Percentiles rank a stretch among this genome's conserved stretches.
Conservation (phyloP, 2,329 filamentous ascomycete genomes). For the Passalora sequoiae region DNA sequence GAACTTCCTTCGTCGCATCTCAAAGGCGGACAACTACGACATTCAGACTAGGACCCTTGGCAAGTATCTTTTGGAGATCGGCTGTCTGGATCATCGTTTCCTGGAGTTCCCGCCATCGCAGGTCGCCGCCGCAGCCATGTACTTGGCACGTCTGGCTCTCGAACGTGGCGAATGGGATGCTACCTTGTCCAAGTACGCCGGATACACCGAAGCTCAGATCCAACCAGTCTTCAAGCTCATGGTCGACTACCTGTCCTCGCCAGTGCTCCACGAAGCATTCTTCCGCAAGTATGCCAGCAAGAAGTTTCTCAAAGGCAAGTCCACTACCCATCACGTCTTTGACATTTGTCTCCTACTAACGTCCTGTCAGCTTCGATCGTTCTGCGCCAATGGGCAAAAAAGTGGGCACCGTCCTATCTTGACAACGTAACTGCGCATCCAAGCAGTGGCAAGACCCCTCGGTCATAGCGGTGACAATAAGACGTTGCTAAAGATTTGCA, state of each 20-base stretch:
- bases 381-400: constrained; percentile 85
- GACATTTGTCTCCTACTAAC: constrained; percentile 28
- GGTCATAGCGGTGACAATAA: constrained; percentile 22
- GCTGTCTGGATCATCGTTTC: constrained; percentile 89
- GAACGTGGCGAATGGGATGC: constrained; percentile 89
- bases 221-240: constrained; percentile 87
- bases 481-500: constrained; percentile 16
- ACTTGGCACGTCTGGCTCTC: constrained; percentile 82
- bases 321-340: constrained; percentile 7
- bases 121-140: constrained; percentile 90
- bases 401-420: constrained; percentile 35
- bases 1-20: constrained; percentile 98
- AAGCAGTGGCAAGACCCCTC: constrained; percentile 32
- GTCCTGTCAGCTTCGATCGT: constrained; percentile 70
- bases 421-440: constrained; percentile 23
- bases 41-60: constrained; percentile 94
- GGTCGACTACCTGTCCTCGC: constrained; percentile 91
- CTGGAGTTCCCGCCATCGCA: constrained; percentile 85
- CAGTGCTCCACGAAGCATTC: constrained; percentile 91
- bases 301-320: constrained; percentile 94
- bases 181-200: constrained; percentile 83
- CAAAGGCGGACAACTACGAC: constrained; percentile 98
- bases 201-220: constrained; percentile 89
- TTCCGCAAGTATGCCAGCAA: constrained; percentile 99
- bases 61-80: constrained; percentile 97